phyloP scores from a whole-genome alignment of 2,329 filamentous ascomycete species.

The Talaromyces atroroseus region DNA sequence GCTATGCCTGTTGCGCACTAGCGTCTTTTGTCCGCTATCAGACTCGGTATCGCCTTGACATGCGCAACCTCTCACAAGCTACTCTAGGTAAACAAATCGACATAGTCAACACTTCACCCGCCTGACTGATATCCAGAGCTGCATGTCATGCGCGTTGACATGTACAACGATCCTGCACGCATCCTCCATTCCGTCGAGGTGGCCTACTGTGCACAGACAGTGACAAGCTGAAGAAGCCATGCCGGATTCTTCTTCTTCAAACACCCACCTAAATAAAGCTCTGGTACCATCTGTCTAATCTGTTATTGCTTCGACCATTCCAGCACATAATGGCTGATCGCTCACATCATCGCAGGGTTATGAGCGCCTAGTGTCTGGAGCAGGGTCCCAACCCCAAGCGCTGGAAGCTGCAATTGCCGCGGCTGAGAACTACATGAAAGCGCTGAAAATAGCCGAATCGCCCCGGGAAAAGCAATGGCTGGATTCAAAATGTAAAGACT shows the following conservation, averaged over 20 bases:
- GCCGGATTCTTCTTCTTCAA: slow-evolving; percentile 24
- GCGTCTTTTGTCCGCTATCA: no score
- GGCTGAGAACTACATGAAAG: slow-evolving; percentile 76
- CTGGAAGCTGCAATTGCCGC: slow-evolving; percentile 70
- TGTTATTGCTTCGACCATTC: not conserved
- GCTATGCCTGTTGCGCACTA: no score
- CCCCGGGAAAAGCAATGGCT: slow-evolving; percentile 62
- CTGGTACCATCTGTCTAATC: slow-evolving; percentile 24
- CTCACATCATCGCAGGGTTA: slow-evolving; percentile 47
- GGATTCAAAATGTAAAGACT: slow-evolving; percentile 61
- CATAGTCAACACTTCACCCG: no score
- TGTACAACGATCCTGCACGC: not conserved
- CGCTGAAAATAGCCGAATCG: slow-evolving; percentile 56
- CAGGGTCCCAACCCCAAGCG: slow-evolving; percentile 57
- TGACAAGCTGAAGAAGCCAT: slow-evolving; percentile 16
- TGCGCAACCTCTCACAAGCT: no score
- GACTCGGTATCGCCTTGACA: no score
- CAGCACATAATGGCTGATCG: slow-evolving; percentile 22
- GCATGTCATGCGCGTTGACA: not conserved
- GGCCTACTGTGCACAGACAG: not conserved
- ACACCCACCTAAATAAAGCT: slow-evolving; percentile 26
- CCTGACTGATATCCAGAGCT: no score
- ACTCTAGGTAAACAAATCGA: no score
- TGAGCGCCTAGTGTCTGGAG: slow-evolving; percentile 48
- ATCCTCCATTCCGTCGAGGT: not conserved